These are phyloP conservation scores for Linnemannia schmuckeri DNA, from an alignment of 192 early-diverging fungal genomes.

Conservation along the genomic window DNA sequence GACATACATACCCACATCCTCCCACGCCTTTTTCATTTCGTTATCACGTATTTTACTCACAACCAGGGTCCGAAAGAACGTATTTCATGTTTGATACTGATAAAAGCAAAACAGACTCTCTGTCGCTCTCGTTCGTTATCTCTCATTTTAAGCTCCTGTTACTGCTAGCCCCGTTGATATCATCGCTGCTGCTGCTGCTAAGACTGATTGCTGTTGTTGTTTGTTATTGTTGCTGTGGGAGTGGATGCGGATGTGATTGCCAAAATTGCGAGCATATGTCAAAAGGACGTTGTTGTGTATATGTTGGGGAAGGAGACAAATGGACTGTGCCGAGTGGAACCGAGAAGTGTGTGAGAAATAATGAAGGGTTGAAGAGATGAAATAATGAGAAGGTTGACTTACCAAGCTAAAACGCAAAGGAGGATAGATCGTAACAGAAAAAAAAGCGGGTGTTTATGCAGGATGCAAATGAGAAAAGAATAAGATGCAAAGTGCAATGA, in stretches of 20 bases:
- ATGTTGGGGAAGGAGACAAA: neutral
- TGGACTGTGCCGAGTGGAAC: neutral
- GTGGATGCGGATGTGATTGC: too few relatives aligned
- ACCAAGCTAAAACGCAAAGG: constrained; percentile 11
- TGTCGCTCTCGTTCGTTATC: neutral
- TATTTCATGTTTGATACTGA: neutral
- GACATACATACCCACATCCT: neutral
- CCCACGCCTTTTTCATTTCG: neutral
- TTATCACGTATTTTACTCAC: neutral
- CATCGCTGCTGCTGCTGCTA: neutral
- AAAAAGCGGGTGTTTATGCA: constrained; percentile 1
- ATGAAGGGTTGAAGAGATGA: neutral
- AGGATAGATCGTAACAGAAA: constrained; percentile 36
- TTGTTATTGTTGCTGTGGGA: neutral
- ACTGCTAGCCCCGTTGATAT: neutral
- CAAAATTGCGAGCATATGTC: neutral
- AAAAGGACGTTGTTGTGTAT: neutral
- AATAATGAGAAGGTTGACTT: constrained; percentile 4
- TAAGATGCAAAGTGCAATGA: constrained; percentile 18
- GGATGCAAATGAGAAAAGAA: constrained; percentile 33
- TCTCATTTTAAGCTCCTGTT: neutral
- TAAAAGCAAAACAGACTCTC: neutral
- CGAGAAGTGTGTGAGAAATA: neutral
- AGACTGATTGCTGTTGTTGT: neutral
- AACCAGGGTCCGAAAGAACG: neutral